Base-by-base conservation (phyloP, 352 stramenopile species). In the Globisporangium okanoganense region DNA sequence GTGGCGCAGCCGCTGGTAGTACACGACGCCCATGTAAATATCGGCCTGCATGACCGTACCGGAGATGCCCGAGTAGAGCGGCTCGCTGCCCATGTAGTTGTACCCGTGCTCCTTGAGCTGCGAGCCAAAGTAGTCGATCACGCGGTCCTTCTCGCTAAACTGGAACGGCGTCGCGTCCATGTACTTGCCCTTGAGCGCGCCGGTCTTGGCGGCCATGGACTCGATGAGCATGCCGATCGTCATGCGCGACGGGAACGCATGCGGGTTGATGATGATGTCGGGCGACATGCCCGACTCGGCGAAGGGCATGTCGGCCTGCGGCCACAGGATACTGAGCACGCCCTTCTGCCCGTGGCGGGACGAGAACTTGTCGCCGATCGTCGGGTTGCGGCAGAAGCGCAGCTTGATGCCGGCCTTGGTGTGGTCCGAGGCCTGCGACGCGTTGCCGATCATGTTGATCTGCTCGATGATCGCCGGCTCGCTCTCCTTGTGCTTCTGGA, bases 11-110 rank as follows among this genome's bases (percentile, higher is more conserved):
- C 98, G 88, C 87, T 99, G 98, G 76, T 99, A 99, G 80, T 98
- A 99, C 36, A 99, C 97, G n/a, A 99, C 87, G 44, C 98, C 98
- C 59, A 99, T 99, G 85, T 99, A 99, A 49, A 99, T 98, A 69
- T 99, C 97, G 16, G 97, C 98, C 50, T 99, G 95, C 94, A 99
- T 98, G 57, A 99, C 70, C 44, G 94, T 98, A 36, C 98, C 98
- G 52, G 91, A 99, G 59, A 99, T 94, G 24, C 98, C 98, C 58
- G 90, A 99, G 90, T 99, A 99, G 65, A 99, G 71, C 33, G 97
- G 96, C 69, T 99, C 98, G 66, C 91, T 99, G 63, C 98, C 98
- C 83, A 99, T 99, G 86, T 99, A 99, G 72, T 98, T 95, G 77
- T 96, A 96, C 18, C 97, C 97, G 60, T 98, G 96, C 56, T 95